Base-by-base conservation (phyloP, 495 filamentous ascomycete species). In the Xylaria longipes region DNA sequence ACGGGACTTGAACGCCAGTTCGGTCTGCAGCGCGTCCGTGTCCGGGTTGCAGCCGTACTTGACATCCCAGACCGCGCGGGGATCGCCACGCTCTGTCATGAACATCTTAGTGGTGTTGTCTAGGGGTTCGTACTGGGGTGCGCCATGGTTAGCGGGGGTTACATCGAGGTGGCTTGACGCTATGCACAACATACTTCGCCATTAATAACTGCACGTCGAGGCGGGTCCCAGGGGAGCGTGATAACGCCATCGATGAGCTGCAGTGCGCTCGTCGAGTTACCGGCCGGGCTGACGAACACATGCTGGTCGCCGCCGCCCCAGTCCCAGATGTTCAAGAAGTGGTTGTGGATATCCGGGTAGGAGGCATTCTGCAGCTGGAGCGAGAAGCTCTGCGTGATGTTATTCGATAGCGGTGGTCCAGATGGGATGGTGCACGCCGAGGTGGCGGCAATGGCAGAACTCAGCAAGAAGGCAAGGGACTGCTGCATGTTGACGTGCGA, bases 51-150 rank as follows among this genome's bases (percentile, higher is more conserved):
- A 88, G 54, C 82, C 84, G 60, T 85, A 84, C 7, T 77, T 79
- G 11, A 85, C 83, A 46, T 86, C 74, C 63, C 85, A 88, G 64
- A 83, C 64, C 12, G 86, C 86, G 1, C 80, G 74, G 22, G 83
- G 80, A 50, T 87, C 84, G 31, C 79, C 77, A 8, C 86, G 83
- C 17, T 82, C 81, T 1, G 87, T 88, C 82, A 86, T 84, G 76
- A 88, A 89, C 75, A 88, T 76, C 74, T 89, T 88, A 22, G 85
- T 87, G 20, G 87, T 89, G 75, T 86, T 82, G 69, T 89, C 87
- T 22, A 82, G 76, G 8, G 78, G 77, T 22, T 85, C 85, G 61
- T 84, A 86, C 86, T 87, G 64, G 27, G 20, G 39, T 37, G 66
- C 43, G 58, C 35, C 39, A 22, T 56, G 58, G 46, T 45, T 35